A percentile compares a stretch with the other conserved stretches of the same genome.
Conservation (phyloP, 2,329 filamentous ascomycete genomes). For the Colletotrichum truncatum region DNA sequence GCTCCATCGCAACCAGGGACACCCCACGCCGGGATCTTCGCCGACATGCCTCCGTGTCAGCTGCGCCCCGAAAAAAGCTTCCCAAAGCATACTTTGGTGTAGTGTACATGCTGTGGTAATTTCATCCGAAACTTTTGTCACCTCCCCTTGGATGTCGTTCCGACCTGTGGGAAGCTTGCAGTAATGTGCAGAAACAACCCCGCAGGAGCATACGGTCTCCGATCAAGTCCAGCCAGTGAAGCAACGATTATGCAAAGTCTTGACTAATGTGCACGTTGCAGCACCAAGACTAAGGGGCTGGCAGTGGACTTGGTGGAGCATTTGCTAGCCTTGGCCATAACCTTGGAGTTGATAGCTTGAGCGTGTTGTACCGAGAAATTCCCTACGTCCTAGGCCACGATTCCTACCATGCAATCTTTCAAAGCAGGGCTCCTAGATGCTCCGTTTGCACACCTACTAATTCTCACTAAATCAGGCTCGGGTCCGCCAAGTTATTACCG, state of each 20-base stretch:
- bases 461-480: neutral
- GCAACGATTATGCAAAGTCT: conserved; percentile 22
- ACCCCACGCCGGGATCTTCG: no score
- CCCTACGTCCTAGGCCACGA: neutral
- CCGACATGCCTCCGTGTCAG: no score
- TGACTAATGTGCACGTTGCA: conserved; percentile 25
- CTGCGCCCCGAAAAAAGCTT: no score
- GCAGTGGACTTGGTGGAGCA: conserved; percentile 12
- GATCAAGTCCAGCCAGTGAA: neutral
- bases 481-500: neutral
- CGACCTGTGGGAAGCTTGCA: no score
- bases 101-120: no score
- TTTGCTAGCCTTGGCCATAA: conserved; percentile 9
- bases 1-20: no score
- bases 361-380: neutral
- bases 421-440: neutral
- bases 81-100: no score
- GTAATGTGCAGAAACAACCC: neutral
- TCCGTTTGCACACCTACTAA: neutral
- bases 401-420: neutral
- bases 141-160: no score
- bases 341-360: neutral
- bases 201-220: neutral
- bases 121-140: neutral
- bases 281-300: neutral